Conservation (phyloP, 2,329 filamentous ascomycete genomes). For the Ophiocordyceps robertsii region DNA sequence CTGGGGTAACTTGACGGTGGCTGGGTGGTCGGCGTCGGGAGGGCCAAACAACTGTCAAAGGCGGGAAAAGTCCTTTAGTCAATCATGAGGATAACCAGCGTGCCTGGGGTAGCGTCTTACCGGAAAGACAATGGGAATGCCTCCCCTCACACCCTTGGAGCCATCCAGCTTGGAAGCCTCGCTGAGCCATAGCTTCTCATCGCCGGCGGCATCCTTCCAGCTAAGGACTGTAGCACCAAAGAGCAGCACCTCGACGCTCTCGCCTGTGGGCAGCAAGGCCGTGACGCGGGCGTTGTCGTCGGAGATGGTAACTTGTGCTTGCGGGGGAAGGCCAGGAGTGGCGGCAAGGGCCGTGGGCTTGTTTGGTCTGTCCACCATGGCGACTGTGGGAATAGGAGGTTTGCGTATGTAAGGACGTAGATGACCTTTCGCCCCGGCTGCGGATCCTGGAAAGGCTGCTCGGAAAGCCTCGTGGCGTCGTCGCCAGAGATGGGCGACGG, state of each 20-base stretch:
- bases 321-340: slow-evolving; percentile 60
- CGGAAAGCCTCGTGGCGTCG: no score
- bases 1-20: slow-evolving; percentile 72
- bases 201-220: slow-evolving; percentile 72
- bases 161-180: slow-evolving; percentile 72
- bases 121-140: slow-evolving; percentile 86
- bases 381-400: neutral
- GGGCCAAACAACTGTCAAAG: slow-evolving; percentile 65
- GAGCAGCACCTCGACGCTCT: slow-evolving; percentile 76
- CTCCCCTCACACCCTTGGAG: slow-evolving; percentile 77
- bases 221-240: slow-evolving; percentile 84
- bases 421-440: no score
- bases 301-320: slow-evolving; percentile 60
- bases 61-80: neutral
- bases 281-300: slow-evolving; percentile 58
- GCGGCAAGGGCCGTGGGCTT: slow-evolving; percentile 67
- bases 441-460: no score
- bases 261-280: slow-evolving; percentile 74
- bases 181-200: slow-evolving; percentile 80
- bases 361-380: slow-evolving; percentile 72
- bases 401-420: no score
- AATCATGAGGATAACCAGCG: neutral
- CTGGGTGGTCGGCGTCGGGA: slow-evolving; percentile 58
- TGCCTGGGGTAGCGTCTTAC: slow-evolving; percentile 34
- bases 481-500: no score